phyloP scores from a whole-genome alignment of 179 eudicot species.

The Patellifolia procumbens region DNA sequence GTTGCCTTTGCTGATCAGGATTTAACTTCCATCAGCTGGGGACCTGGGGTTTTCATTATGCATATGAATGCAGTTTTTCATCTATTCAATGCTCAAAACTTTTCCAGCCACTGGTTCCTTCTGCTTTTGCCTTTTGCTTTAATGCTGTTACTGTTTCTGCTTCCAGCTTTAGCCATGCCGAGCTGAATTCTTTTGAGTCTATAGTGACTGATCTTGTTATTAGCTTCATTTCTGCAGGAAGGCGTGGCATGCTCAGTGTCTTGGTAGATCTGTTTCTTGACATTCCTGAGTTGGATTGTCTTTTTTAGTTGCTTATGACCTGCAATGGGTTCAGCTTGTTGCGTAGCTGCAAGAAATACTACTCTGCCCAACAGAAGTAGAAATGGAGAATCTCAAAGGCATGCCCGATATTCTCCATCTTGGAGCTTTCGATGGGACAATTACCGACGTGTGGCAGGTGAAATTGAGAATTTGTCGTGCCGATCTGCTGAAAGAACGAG shows the following conservation, averaged over 20 bases:
- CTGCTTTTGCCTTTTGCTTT: not conserved
- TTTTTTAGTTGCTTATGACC: conserved; percentile 4
- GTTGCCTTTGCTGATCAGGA: not conserved
- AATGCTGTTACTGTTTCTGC: not conserved
- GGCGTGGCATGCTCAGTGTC: not conserved
- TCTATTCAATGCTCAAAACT: not conserved
- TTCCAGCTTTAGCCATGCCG: not conserved
- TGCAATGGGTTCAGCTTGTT: conserved; percentile 50
- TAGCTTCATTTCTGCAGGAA: conserved; percentile 19
- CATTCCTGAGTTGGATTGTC: not conserved
- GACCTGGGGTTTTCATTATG: not conserved
- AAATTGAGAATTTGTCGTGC: conserved; percentile 32
- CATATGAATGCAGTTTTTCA: not conserved
- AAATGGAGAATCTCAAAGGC: conserved; percentile 39
- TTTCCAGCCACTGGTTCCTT: not conserved
- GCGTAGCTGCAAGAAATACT: conserved; percentile 47
- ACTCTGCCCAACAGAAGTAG: conserved; percentile 33
- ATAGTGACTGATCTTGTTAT: conserved; percentile 6
- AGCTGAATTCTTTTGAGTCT: not conserved
- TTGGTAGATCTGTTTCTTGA: not conserved
- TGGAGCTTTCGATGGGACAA: conserved; percentile 58
- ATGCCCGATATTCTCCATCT: conserved; percentile 46
- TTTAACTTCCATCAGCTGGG: not conserved
- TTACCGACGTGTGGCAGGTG: conserved; percentile 50
- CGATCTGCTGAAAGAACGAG: conserved; percentile 34